phyloP scores from a whole-genome alignment of 176 grass and related monocot genomes.

The Triticum monococcum region DNA sequence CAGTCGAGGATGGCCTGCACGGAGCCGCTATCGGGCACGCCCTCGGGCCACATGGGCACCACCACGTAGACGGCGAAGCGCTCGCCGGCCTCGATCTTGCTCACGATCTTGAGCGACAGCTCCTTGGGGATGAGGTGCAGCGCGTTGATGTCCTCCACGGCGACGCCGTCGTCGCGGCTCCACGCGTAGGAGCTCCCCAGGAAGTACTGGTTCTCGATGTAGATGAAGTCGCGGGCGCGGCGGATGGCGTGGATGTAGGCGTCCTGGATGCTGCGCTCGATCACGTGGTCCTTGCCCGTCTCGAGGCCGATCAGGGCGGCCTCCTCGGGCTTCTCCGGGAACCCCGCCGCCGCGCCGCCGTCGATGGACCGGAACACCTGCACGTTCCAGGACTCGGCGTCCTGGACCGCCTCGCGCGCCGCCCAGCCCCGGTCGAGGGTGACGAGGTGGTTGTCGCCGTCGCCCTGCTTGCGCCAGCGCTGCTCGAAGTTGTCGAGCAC shows the following conservation, averaged over 20 bases:
- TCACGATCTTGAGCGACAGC: slow-evolving; percentile 60
- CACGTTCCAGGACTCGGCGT: slow-evolving; percentile 45
- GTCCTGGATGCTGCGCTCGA: slow-evolving; percentile 74
- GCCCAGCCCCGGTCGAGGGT: not conserved
- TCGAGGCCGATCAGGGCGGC: slow-evolving; percentile 36
- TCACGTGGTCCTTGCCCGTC: slow-evolving; percentile 47
- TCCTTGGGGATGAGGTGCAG: slow-evolving; percentile 68
- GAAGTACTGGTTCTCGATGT: slow-evolving; percentile 85
- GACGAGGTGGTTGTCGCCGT: slow-evolving; percentile 19
- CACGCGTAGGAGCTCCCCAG: slow-evolving; percentile 65
- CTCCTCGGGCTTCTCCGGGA: slow-evolving; percentile 34
- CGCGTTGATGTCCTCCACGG: slow-evolving; percentile 47
- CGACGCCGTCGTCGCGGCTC: slow-evolving; percentile 21
- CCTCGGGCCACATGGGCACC: slow-evolving; percentile 76
- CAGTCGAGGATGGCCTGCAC: slow-evolving; percentile 76
- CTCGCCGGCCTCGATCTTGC: slow-evolving; percentile 59
- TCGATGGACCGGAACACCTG: slow-evolving; percentile 71
- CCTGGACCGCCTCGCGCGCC: not conserved
- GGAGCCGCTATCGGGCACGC: slow-evolving; percentile 54
- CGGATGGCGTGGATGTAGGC: slow-evolving; percentile 78
- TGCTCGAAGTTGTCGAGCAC: slow-evolving; percentile 74
- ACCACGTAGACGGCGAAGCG: slow-evolving; percentile 59
- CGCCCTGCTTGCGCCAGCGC: slow-evolving; percentile 56
- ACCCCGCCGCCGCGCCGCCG: slow-evolving; percentile 41
- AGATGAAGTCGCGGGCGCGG: slow-evolving; percentile 57